Evolutionary conservation across 2,329 filamentous ascomycete genomes (phyloP), one percentile per base, ranked within the genome.

Genomic region (Diplodia seriata): DNA sequence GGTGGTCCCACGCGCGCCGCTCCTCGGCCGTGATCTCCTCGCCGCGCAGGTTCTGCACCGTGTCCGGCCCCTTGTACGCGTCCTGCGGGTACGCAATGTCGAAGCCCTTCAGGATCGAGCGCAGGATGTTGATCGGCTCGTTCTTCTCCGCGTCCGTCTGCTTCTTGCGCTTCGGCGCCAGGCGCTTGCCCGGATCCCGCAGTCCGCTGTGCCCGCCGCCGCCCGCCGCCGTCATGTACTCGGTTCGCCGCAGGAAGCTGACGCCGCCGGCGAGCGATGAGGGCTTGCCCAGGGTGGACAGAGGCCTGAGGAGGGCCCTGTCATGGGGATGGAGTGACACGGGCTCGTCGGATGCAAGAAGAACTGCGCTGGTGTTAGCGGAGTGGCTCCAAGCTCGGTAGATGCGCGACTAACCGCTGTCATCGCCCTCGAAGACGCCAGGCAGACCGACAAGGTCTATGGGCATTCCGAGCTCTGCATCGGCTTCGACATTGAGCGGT

Each of bases 381-480:
- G 75, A 68, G 68, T 68, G 26, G n/a, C n/a, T 18, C n/a, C 20
- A 12, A 50, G 36, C 4, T 36, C 18, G 50, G 64, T n/a, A 53
- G 20, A 61, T 50, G 20, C 43, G 66, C 29, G 14, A 77, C 83
- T 70, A 85, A 97, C 94, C 93, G 81, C 91, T 91, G 83, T 98
- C 94, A 78, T 98, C 93, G 68, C 94, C 94, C 75, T 98, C 90
- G 76, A 98, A 97, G 68, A 98, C 90, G 36, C 94, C 93, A 7
- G 94, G 94, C 82, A 98, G 92, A 75, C 95, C 95, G 68, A 98
- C 91, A 73, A 99, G 82, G 78, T 98, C 94, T 76, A 99, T 89
- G 69, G 94, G 93, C 95, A 99, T 98, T 68, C 95, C 95, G 73
- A 98, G 87, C 83, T 99, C 95, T 9, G 94, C 95, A 86, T 99